Percentiles rank a stretch among this genome's conserved stretches.
phyloP scores from a whole-genome alignment of 108 stramenopile species.

The Craspedostauros australis region DNA sequence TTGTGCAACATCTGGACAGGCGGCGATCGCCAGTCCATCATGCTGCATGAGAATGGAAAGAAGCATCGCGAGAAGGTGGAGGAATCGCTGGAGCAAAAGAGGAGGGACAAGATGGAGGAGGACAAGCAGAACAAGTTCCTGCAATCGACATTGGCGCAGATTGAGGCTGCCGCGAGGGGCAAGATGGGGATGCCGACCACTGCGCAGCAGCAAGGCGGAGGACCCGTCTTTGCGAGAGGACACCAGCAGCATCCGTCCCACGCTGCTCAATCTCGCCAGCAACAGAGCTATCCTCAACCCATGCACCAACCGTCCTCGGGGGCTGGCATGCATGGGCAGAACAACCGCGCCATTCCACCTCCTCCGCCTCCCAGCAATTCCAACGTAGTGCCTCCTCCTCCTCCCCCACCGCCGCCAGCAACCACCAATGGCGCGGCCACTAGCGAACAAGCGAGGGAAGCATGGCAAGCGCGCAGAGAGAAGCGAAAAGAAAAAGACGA shows the following conservation, averaged over 20 bases:
- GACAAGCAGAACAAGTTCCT: slow-evolving; percentile 49
- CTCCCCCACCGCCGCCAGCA: slow-evolving; percentile 14
- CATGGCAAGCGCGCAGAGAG: slow-evolving; percentile 43
- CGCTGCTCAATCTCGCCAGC: no score
- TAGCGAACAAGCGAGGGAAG: slow-evolving; percentile 28
- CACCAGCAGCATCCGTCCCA: no score
- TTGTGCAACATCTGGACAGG: slow-evolving; percentile 86
- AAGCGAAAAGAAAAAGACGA: slow-evolving; percentile 4
- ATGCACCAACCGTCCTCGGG: not conserved
- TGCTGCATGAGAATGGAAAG: slow-evolving; percentile 81
- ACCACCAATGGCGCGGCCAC: not conserved
- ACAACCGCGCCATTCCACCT: not conserved
- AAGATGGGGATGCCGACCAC: no score
- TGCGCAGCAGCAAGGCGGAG: no score
- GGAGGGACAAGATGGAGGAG: slow-evolving; percentile 43
- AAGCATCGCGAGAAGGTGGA: slow-evolving; percentile 75
- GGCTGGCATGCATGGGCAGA: not conserved
- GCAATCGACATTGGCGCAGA: slow-evolving; percentile 36
- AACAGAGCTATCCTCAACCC: no score
- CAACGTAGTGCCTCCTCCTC: not conserved
- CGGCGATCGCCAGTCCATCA: slow-evolving; percentile 69
- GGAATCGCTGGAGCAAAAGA: slow-evolving; percentile 35
- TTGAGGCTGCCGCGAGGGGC: slow-evolving; percentile 70
- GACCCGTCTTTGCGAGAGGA: no score
- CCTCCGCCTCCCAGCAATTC: not conserved